Percentiles rank a stretch among this genome's conserved stretches.
Evolutionary conservation across 805 yeast species (phyloP).

Genomic region (Saturnispora diversa): DNA sequence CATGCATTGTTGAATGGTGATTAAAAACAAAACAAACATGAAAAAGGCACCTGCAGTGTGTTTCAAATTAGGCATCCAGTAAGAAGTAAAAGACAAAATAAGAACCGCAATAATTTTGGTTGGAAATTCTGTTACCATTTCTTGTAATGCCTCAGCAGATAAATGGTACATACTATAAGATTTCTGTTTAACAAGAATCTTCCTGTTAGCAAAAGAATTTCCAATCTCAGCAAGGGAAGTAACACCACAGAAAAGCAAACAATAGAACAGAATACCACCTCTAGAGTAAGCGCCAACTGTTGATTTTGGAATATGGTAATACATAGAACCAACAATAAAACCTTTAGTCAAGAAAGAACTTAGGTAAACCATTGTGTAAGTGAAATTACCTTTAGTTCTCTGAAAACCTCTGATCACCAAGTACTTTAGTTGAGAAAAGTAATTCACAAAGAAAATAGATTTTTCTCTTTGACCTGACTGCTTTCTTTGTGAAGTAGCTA

Average conservation of each 20-base stretch:
- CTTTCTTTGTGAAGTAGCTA: slow-evolving; percentile 33
- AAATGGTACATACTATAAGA: slow-evolving; percentile 58
- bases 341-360: slow-evolving; percentile 51
- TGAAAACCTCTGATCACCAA: slow-evolving; percentile 50
- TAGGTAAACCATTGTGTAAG: slow-evolving; percentile 46
- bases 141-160: slow-evolving; percentile 57
- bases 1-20: slow-evolving; percentile 41
- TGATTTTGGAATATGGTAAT: slow-evolving; percentile 41
- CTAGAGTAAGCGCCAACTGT: slow-evolving; percentile 54
- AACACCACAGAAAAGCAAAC: slow-evolving; percentile 52
- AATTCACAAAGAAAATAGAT: slow-evolving; percentile 34
- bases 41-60: slow-evolving; percentile 50
- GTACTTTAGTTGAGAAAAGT: slow-evolving; percentile 42
- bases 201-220: slow-evolving; percentile 50
- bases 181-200: slow-evolving; percentile 57
- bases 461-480: slow-evolving; percentile 32
- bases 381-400: slow-evolving; percentile 52
- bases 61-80: slow-evolving; percentile 48
- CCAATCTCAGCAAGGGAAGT: slow-evolving; percentile 58
- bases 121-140: slow-evolving; percentile 53
- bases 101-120: slow-evolving; percentile 45
- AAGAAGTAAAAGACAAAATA: slow-evolving; percentile 37
- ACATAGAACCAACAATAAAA: slow-evolving; percentile 53
- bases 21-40: slow-evolving; percentile 37
- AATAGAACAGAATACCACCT: slow-evolving; percentile 56